Conservation (phyloP, 2,329 filamentous ascomycete genomes). For the Alternaria consortialis region DNA sequence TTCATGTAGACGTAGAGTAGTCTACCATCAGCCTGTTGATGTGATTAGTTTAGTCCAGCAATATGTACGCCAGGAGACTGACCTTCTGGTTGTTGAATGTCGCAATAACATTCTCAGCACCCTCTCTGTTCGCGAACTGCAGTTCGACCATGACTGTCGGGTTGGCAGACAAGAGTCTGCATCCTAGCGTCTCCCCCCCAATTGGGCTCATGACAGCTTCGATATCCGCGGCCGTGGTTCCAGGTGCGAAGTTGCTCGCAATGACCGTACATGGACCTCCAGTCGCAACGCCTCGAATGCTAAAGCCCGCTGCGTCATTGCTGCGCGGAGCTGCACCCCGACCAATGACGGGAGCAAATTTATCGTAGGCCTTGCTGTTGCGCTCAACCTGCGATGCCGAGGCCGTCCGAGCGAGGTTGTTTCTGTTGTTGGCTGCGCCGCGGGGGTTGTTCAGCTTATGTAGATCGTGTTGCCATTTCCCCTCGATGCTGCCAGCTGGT, state of each 20-base stretch:
- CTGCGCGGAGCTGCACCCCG: conserved; percentile 37
- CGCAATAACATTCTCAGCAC: conserved; percentile 76
- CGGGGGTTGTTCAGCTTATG: conserved; percentile 60
- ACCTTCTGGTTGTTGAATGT: conserved; percentile 83
- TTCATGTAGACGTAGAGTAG: conserved; percentile 78
- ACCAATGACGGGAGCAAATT: conserved; percentile 50
- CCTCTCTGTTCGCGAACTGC: conserved; percentile 74
- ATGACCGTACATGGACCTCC: conserved; percentile 76
- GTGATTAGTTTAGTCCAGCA: conserved; percentile 18
- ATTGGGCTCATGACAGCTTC: conserved; percentile 81
- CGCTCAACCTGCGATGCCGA: conserved; percentile 53
- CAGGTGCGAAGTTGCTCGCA: conserved; percentile 82
- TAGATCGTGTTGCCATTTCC: conserved; percentile 77
- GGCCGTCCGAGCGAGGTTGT: conserved; percentile 47
- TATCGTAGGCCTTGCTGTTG: conserved; percentile 54
- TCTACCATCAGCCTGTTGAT: conserved; percentile 75
- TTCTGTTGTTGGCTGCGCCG: conserved; percentile 41
- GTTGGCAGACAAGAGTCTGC: conserved; percentile 70
- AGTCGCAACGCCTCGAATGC: conserved; percentile 71
- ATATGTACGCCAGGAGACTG: conserved; percentile 41
- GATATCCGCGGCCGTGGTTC: conserved; percentile 83
- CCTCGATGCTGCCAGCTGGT: conserved; percentile 66
- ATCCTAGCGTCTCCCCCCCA: conserved; percentile 71
- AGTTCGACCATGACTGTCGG: conserved; percentile 83
- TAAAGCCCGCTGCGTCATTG: conserved; percentile 61